phyloP scores from a whole-genome alignment of 2,329 filamentous ascomycete species.

The Fonsecaea pedrosoi region DNA sequence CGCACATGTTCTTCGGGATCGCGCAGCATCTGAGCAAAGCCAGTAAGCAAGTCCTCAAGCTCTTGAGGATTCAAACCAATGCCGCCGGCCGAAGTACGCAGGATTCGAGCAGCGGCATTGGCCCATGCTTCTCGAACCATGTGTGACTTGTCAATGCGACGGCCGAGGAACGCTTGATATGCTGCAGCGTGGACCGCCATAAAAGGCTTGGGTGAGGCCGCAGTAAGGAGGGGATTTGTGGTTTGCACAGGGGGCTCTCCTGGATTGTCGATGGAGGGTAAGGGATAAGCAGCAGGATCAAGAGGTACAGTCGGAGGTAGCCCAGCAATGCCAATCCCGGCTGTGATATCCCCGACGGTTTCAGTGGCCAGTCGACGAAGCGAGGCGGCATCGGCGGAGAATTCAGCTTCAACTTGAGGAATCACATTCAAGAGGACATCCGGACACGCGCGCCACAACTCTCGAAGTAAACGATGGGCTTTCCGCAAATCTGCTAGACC shows the following conservation, averaged over 20 bases:
- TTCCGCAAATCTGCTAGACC: conserved; percentile 88
- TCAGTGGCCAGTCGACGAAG: conserved; percentile 88
- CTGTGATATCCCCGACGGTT: conserved; percentile 92
- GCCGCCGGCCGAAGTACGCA: conserved; percentile 88
- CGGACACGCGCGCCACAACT: conserved; percentile 92
- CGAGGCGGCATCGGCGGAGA: conserved; percentile 86
- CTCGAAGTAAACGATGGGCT: conserved; percentile 85
- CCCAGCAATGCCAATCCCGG: conserved; percentile 89
- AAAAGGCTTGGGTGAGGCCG: conserved; percentile 87
- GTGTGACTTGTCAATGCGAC: conserved; percentile 84
- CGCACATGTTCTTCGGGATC: conserved; percentile 93
- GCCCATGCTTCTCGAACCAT: conserved; percentile 87
- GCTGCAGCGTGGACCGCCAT: conserved; percentile 77
- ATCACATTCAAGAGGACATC: conserved; percentile 90
- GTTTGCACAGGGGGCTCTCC: conserved; percentile 63
- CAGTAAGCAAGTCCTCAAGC: conserved; percentile 74
- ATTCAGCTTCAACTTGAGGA: conserved; percentile 88
- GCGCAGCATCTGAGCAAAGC: conserved; percentile 78
- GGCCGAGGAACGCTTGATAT: conserved; percentile 83
- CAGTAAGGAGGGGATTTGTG: conserved; percentile 71
- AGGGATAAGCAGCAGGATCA: conserved; percentile 84
- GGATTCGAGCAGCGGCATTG: conserved; percentile 79
- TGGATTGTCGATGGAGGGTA: conserved; percentile 65
- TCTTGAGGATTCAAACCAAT: conserved; percentile 86
- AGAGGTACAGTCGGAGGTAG: conserved; percentile 74